Evolutionary conservation across 495 filamentous ascomycete genomes (phyloP).

Genomic region (Ascodesmis nigricans): DNA sequence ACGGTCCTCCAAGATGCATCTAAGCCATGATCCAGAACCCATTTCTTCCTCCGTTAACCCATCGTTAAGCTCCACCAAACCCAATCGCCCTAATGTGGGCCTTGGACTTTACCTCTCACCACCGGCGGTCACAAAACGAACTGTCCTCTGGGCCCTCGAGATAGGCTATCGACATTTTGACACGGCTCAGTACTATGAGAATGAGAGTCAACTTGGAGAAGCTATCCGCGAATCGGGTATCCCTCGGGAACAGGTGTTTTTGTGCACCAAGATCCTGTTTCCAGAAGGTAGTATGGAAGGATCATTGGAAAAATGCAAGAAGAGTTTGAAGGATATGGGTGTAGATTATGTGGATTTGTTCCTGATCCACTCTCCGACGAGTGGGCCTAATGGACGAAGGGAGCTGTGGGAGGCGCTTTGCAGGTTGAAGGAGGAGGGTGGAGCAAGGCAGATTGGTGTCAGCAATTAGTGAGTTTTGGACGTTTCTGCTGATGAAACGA

Average conservation of each 20-base stretch:
- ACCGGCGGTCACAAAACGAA: constrained; percentile 29
- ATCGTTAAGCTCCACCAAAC: constrained; percentile 22
- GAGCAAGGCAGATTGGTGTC: constrained; percentile 41
- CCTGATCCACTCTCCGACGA: constrained; percentile 40
- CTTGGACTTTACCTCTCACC: constrained; percentile 50
- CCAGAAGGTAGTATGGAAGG: constrained; percentile 34
- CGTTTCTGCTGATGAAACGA: too few relatives aligned
- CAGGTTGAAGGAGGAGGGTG: constrained; percentile 34
- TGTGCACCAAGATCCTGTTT: constrained; percentile 44
- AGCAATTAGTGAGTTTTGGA: constrained; percentile 48
- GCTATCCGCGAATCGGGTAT: constrained; percentile 34
- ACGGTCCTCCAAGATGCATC: too few relatives aligned
- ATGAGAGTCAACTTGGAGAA: constrained; percentile 43
- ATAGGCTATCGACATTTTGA: constrained; percentile 53
- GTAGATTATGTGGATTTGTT: constrained; percentile 49
- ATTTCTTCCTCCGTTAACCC: neutral
- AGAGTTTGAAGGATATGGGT: constrained; percentile 40
- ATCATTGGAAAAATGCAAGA: constrained; percentile 35
- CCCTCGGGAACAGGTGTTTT: constrained; percentile 35
- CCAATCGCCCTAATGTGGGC: constrained; percentile 43
- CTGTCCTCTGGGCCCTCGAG: constrained; percentile 37
- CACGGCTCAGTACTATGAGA: constrained; percentile 47
- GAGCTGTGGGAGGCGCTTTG: constrained; percentile 47
- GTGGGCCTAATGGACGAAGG: constrained; percentile 29
- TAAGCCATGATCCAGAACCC: too few relatives aligned